Conservation (phyloP, 768 basidiomycete genomes). For the Ramaria sp. region DNA sequence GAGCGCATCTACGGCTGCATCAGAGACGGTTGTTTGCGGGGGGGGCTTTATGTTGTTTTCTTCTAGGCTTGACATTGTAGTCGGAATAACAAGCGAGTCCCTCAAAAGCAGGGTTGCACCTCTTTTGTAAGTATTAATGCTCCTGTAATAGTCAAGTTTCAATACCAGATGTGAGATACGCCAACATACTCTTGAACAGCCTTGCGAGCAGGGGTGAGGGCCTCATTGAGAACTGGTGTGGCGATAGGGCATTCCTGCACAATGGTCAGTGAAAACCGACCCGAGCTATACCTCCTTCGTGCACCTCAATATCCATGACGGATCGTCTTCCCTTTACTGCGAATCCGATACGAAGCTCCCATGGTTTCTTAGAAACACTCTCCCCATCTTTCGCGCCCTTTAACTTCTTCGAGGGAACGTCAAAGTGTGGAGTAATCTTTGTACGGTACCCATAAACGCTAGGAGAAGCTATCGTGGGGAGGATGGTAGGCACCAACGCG, state of each 20-base stretch:
- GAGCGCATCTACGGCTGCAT: constrained; percentile 23
- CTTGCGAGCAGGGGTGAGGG: constrained; percentile 47
- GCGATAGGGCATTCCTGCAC: constrained; percentile 88
- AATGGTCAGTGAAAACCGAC: neutral
- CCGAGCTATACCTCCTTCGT: constrained; percentile 7
- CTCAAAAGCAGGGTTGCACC: constrained; percentile 87
- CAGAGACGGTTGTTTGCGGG: constrained; percentile 12
- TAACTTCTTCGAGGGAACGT: constrained; percentile 46
- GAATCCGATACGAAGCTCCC: constrained; percentile 84
- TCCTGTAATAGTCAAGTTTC: constrained; percentile 30
- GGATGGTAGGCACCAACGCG: constrained; percentile 49
- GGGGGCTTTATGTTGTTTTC: neutral
- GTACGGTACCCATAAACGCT: constrained; percentile 88
- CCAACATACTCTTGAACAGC: constrained; percentile 55
- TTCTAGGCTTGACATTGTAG: neutral
- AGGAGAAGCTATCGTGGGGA: constrained; percentile 75
- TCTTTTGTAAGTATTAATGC: constrained; percentile 68
- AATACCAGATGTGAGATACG: neutral
- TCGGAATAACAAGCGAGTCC: constrained; percentile 50
- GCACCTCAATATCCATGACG: constrained; percentile 86
- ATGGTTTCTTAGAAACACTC: constrained; percentile 14
- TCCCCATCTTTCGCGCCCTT: constrained; percentile 17
- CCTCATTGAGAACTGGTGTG: constrained; percentile 65
- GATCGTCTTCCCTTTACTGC: constrained; percentile 63
- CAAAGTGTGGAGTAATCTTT: constrained; percentile 96